These are phyloP conservation scores for Hypholoma sublateritium DNA, from an alignment of 768 basidiomycete genomes.

Conservation along the genomic window DNA sequence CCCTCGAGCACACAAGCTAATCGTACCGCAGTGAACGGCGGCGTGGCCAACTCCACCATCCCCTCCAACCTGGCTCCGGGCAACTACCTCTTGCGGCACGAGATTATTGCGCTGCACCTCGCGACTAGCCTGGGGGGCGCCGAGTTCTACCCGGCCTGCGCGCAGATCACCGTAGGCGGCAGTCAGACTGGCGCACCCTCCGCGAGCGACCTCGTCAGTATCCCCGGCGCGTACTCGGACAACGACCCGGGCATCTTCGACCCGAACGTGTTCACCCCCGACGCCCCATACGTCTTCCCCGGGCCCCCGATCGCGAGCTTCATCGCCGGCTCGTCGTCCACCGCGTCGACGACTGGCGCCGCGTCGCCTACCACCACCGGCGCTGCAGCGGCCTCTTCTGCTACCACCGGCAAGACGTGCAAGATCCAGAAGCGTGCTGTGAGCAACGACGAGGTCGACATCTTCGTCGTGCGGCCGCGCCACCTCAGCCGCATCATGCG, in stretches of 20 bases:
- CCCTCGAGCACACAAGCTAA: neutral
- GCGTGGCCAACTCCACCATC: slow-evolving; percentile 38
- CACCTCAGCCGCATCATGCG: slow-evolving; percentile 36
- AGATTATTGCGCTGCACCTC: slow-evolving; percentile 77
- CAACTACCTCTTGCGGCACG: slow-evolving; percentile 75
- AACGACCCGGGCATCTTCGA: slow-evolving; percentile 71
- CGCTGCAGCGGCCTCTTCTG: neutral
- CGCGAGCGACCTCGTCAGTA: slow-evolving; percentile 50
- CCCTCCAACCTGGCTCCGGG: slow-evolving; percentile 60
- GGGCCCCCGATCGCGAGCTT: slow-evolving; percentile 51
- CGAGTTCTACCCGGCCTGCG: slow-evolving; percentile 80
- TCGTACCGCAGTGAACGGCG: slow-evolving; percentile 35
- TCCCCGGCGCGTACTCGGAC: slow-evolving; percentile 76
- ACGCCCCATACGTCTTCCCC: slow-evolving; percentile 42
- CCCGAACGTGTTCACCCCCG: slow-evolving; percentile 31
- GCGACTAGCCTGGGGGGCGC: slow-evolving; percentile 58
- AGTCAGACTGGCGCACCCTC: slow-evolving; percentile 48
- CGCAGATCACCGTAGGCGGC: slow-evolving; percentile 56
- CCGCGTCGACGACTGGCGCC: neutral
- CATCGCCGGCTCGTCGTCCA: slow-evolving; percentile 18
- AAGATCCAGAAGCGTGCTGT: slow-evolving; percentile 5
- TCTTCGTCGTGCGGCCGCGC: slow-evolving; percentile 21
- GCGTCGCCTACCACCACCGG: neutral
- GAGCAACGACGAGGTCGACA: neutral
- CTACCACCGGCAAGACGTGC: neutral